Evolutionary conservation across 2,329 filamentous ascomycete genomes (phyloP).

Genomic region (Fusarium paranaense): DNA sequence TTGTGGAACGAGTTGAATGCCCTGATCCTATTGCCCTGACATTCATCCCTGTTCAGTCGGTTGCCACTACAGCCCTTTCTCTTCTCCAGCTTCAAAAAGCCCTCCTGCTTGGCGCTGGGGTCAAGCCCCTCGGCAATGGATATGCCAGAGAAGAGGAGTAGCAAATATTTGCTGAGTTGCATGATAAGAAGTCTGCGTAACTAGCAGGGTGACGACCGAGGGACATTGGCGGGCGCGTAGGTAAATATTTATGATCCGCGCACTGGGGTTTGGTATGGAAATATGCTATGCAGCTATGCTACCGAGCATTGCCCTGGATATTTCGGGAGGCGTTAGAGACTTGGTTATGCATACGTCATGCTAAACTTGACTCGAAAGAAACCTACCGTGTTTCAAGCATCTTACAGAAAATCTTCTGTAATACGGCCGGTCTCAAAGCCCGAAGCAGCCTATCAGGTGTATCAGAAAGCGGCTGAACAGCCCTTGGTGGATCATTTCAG

Average conservation of each 20-base stretch:
- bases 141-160: background rate
- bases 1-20: slow-evolving; percentile 6
- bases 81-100: background rate
- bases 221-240: background rate
- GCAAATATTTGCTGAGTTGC: background rate
- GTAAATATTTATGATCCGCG: background rate
- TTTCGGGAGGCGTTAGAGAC: background rate
- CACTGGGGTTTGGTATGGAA: background rate
- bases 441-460: background rate
- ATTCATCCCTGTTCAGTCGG: background rate
- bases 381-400: background rate
- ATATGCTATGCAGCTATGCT: background rate
- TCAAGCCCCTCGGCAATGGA: background rate
- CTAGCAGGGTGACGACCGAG: background rate
- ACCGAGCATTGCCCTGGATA: background rate
- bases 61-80: slow-evolving; percentile 1
- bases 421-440: background rate
- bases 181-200: background rate
- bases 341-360: background rate
- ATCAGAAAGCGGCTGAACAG: background rate
- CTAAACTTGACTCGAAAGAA: background rate
- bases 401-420: background rate
- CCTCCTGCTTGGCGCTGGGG: background rate
- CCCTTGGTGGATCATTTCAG: background rate
- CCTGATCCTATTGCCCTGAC: background rate